Base-by-base conservation (phyloP, 495 filamentous ascomycete species). In the Annulohypoxylon bovei region DNA sequence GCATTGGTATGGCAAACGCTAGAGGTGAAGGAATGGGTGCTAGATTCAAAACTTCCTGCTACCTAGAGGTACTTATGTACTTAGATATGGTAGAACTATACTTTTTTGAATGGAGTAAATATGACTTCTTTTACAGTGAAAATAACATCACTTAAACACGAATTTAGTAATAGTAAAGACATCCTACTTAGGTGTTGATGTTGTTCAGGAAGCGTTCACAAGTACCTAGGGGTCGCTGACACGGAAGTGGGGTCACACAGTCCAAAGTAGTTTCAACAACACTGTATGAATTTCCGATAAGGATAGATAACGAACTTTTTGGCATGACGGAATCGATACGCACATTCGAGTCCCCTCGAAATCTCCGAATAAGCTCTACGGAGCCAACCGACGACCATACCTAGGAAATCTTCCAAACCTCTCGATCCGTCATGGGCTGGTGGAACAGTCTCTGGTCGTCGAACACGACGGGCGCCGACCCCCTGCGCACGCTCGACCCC, bases 401-500 rank as follows among this genome's bases (percentile, higher is more conserved):
- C 9, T 23, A 3, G 4, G 4, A 11, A 23, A 8, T 58, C 23
- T 23, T 23, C 23, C 30, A 39, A 44, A 53, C 11, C 12, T 30
- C 20, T 14, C 32, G 20, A 52, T 52, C 20, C 35, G 61, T 35
- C 49, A 91, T 91, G 89, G 92, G 92, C 76, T 94, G 92, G 93
- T 87, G 93, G 63, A 79, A 81, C 70, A 78, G 74, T 56, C 76
- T 78, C 61, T 85, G 83, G 66, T 52, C 62, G 44, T 73, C 77
- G 56, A 58, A 54, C 65, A 75, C 78, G 28, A 82, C 78, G n/a
- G n/a, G n/a, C 52, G 81, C 85, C 27, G 93, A 97, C 74, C 91
- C 94, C 58, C 87, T 95, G 75, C 83, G 87, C 70, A 89, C 92
- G 72, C 91, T 98, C 70, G 93, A 97, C 75, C 93, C 94, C 46